phyloP scores from a whole-genome alignment of 1,139 yeast genomes.

The Blastobotrys arbuscula region DNA sequence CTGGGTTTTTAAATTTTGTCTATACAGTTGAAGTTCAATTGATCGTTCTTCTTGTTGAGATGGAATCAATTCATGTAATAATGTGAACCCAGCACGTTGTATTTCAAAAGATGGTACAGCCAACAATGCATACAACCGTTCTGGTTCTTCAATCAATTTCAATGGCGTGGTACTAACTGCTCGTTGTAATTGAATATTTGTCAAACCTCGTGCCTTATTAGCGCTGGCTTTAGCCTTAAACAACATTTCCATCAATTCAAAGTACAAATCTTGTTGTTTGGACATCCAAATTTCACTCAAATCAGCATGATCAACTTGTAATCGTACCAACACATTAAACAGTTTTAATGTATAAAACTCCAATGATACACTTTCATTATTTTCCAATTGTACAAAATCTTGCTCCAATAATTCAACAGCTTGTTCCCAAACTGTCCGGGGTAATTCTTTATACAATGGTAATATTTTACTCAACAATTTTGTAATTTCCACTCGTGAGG shows the following conservation, averaged over 20 bases:
- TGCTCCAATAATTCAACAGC: slow-evolving; percentile 22
- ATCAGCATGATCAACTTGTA: slow-evolving; percentile 29
- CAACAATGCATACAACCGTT: slow-evolving; percentile 31
- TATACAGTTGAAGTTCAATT: slow-evolving; percentile 27
- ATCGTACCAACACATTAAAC: slow-evolving; percentile 33
- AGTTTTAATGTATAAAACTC: slow-evolving; percentile 46
- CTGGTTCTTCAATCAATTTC: slow-evolving; percentile 30
- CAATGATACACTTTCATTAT: slow-evolving; percentile 33
- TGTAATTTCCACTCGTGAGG: slow-evolving; percentile 48
- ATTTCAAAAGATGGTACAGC: slow-evolving; percentile 26
- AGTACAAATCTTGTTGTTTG: slow-evolving; percentile 28
- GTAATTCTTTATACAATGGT: slow-evolving; percentile 24
- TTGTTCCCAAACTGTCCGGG: slow-evolving; percentile 24
- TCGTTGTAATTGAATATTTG: slow-evolving; percentile 17
- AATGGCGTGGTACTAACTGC: slow-evolving; percentile 18
- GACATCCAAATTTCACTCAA: slow-evolving; percentile 33
- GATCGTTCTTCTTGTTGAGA: slow-evolving; percentile 36
- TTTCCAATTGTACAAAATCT: slow-evolving; percentile 35
- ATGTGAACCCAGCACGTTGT: slow-evolving; percentile 40
- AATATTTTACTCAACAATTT: slow-evolving; percentile 45
- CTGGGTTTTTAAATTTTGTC: slow-evolving; percentile 30
- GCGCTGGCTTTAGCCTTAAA: slow-evolving; percentile 15
- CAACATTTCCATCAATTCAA: slow-evolving; percentile 36
- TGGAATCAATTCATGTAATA: slow-evolving; percentile 40
- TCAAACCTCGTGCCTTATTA: slow-evolving; percentile 14